A percentile compares a stretch with the other conserved stretches of the same genome.
Conservation (phyloP, 1,284 basidiomycete genomes). For the Vanrija sp. region DNA sequence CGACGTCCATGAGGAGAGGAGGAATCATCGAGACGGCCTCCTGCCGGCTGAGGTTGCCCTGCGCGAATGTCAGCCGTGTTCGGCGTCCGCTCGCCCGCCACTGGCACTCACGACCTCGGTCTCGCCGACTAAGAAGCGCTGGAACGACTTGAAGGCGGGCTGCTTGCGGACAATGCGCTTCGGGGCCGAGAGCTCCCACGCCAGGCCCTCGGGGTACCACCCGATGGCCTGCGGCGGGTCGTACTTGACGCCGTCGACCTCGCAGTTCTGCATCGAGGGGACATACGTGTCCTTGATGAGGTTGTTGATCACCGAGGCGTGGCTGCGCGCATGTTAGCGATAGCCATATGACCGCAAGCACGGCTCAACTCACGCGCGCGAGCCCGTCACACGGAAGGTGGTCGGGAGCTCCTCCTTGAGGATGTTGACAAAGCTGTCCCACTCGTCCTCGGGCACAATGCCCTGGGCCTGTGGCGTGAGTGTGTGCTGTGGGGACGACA, state of each 20-base stretch:
- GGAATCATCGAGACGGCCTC: constrained; percentile 99
- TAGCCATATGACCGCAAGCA: background rate
- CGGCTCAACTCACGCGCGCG: constrained; percentile 62
- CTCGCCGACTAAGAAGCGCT: constrained; percentile 95
- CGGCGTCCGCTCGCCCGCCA: too few relatives aligned
- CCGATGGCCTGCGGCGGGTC: constrained; percentile 78
- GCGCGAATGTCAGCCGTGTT: constrained; percentile 2
- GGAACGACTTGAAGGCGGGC: constrained; percentile 93
- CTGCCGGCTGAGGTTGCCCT: constrained; percentile 95
- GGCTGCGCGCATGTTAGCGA: constrained; percentile 50
- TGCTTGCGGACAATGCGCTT: constrained; percentile 86
- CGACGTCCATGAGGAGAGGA: constrained; percentile 89
- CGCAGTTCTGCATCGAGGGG: constrained; percentile 67
- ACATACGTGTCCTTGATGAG: constrained; percentile 73
- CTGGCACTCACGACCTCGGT: constrained; percentile 78
- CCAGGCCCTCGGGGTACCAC: constrained; percentile 92
- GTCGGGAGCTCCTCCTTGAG: constrained; percentile 78
- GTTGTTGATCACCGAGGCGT: constrained; percentile 67
- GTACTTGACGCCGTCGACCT: constrained; percentile 63
- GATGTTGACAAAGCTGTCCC: constrained; percentile 67
- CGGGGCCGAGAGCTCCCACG: constrained; percentile 92
- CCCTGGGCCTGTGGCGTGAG: constrained; percentile 31
- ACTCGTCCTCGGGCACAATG: constrained; percentile 59
- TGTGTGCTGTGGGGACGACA: too few relatives aligned
- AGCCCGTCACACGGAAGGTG: constrained; percentile 89